Evolutionary conservation across 441 rosid genomes (phyloP).

Genomic region (Arabidopsis lyrata): DNA sequence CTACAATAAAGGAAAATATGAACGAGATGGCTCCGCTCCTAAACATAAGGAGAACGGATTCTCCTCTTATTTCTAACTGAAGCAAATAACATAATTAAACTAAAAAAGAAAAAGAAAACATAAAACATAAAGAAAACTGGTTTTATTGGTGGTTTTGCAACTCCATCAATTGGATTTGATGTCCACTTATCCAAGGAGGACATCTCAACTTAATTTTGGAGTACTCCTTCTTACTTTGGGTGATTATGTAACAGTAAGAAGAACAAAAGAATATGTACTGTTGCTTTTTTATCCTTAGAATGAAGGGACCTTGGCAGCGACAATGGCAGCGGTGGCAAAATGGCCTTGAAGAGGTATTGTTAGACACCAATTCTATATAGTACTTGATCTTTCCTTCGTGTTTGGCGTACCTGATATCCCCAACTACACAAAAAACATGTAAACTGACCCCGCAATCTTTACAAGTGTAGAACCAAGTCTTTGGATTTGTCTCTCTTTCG

Average conservation of each 20-base stretch:
- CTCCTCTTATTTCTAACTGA: too few relatives aligned
- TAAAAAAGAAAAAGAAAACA: too few relatives aligned
- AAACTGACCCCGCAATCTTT: constrained; percentile 1
- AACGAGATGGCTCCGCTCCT: too few relatives aligned
- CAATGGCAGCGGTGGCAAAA: background rate
- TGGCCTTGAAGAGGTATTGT: background rate
- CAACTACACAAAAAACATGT: constrained; percentile 1
- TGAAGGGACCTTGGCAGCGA: background rate
- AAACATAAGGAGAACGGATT: too few relatives aligned
- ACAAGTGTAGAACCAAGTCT: constrained; percentile 32
- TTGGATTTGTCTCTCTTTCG: constrained; percentile 15
- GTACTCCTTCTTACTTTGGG: too few relatives aligned
- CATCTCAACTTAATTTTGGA: background rate
- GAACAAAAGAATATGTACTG: background rate
- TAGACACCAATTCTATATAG: background rate
- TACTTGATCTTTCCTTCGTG: background rate
- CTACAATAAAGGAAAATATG: too few relatives aligned
- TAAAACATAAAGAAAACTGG: too few relatives aligned
- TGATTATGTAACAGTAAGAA: background rate
- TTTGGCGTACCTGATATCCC: background rate
- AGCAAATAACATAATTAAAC: too few relatives aligned
- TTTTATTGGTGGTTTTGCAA: too few relatives aligned
- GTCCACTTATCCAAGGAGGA: background rate
- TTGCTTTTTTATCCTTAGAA: background rate
- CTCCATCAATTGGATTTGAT: too few relatives aligned